Evolutionary conservation across 2,329 filamentous ascomycete genomes (phyloP).

Genomic region (Claviceps arundinis): DNA sequence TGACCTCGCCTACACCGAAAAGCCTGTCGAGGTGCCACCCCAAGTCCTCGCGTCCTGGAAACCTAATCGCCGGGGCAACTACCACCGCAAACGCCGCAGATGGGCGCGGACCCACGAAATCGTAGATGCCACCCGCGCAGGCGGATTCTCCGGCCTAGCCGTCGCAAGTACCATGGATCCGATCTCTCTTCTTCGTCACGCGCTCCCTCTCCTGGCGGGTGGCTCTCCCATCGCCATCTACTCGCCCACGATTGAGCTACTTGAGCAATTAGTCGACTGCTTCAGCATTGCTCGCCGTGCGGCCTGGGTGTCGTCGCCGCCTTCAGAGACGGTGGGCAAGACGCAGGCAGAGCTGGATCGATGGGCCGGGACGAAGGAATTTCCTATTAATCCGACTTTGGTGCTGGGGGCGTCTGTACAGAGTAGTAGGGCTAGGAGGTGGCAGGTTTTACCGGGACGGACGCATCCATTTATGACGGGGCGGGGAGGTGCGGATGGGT

Average conservation of each 20-base stretch:
- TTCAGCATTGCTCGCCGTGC: conserved; percentile 71
- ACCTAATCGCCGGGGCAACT: conserved; percentile 66
- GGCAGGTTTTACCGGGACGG: conserved; percentile 83
- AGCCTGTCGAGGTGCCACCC: conserved; percentile 45
- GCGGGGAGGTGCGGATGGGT: conserved; percentile 78
- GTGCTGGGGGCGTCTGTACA: conserved; percentile 70
- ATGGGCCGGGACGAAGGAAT: conserved; percentile 56
- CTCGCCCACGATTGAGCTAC: conserved; percentile 64
- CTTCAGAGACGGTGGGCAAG: conserved; percentile 30
- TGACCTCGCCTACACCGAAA: conserved; percentile 59
- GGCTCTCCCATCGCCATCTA: conserved; percentile 81
- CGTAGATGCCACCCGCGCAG: conserved; percentile 60
- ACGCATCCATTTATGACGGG: conserved; percentile 93
- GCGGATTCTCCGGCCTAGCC: conserved; percentile 72
- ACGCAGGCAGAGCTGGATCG: conserved; percentile 36
- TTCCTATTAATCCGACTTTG: conserved; percentile 76
- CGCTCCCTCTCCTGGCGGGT: conserved; percentile 68
- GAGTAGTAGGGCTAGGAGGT: conserved; percentile 62
- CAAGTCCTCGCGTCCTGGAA: conserved; percentile 60
- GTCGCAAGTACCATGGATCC: conserved; percentile 76
- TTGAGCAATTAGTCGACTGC: conserved; percentile 65
- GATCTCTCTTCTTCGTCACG: conserved; percentile 57
- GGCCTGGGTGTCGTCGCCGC: conserved; percentile 52
- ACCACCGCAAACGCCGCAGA: conserved; percentile 77
- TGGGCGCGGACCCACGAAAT: conserved; percentile 62